Evolutionary conservation across 495 filamentous ascomycete species (phyloP), one percentile per base, ranked within the genome.

Genomic region (Trichoderma erinaceum): DNA sequence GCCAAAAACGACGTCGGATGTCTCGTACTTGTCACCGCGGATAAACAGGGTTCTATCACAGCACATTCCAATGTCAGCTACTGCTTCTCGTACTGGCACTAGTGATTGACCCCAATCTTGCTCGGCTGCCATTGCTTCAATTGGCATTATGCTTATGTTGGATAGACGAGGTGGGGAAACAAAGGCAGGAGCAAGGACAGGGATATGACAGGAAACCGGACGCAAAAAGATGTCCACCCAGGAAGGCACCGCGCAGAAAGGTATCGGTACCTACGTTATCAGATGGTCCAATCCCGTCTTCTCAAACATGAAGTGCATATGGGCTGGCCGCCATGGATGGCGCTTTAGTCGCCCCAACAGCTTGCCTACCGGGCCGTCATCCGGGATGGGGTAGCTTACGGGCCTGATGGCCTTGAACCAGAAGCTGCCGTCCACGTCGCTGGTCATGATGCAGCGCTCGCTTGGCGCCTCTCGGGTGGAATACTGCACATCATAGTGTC

Each of bases 261-360:
- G 43, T 46, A 18, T 11, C 5, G 52, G 21, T n/a, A 85, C 88
- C 69, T 77, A 92, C 89, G 93, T 97, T 72, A 97, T 87, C 71
- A 97, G 80, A 73, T 90, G 84, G 77, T 97, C 92, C 76, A 88
- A 96, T 0, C 92, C 77, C 41, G 82, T 79, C 81, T 93, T 96
- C 76, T 89, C 85, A 78, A 97, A 96, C 91, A 96, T 95, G 73
- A 97, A 97, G 79, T 97, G 93, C 83, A 97, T 88, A 81, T 97
- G 93, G 61, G 88, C 88, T 32, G 93, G 93, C 48, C 93, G 79
- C 79, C 87, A 96, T 69, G 88, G 86, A 80, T 97, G 93, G 38
- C 93, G 81, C 32, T 84, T 82, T 75, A 97, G 73, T 77, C 77
- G 79, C 78, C 80, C 80, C 77, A 97, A 79, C 74, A 97, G 79